Conservation (phyloP, 106 monocot genomes). For the Allium sativum region DNA sequence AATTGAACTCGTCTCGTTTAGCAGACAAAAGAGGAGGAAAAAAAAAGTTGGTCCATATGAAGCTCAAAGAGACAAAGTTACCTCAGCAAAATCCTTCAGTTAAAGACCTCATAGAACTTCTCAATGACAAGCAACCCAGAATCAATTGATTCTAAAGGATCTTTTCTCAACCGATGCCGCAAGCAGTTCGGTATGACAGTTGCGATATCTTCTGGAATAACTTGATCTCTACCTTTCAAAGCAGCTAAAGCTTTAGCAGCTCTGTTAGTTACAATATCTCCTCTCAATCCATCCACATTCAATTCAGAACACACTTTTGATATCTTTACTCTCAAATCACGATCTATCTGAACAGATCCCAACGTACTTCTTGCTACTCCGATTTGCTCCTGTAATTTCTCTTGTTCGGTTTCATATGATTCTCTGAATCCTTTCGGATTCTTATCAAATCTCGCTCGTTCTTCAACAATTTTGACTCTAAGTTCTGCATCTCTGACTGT, state of each 20-base stretch:
- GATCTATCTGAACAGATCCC: constrained; percentile 67
- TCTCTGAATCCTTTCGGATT: constrained; percentile 77
- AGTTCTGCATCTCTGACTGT: constrained; percentile 95
- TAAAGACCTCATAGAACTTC: constrained; percentile 97
- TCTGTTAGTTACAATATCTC: constrained; percentile 90
- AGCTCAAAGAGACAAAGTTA: not conserved
- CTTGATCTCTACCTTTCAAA: constrained; percentile 79
- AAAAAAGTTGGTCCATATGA: no score
- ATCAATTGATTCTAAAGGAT: constrained; percentile 93
- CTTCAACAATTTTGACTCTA: constrained; percentile 96
- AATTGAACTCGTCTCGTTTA: no score
- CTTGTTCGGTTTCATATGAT: constrained; percentile 70
- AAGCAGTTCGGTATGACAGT: constrained; percentile 97
- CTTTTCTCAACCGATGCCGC: constrained; percentile 95
- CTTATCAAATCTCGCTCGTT: constrained; percentile 72
- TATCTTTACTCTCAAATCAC: constrained; percentile 80
- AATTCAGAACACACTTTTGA: constrained; percentile 91
- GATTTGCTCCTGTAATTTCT: constrained; percentile 83
- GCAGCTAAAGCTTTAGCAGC: constrained; percentile 93
- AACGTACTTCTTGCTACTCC: constrained; percentile 45
- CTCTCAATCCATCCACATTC: constrained; percentile 96
- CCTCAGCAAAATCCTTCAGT: constrained; percentile 28
- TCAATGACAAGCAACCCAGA: constrained; percentile 86
- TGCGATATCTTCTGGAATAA: constrained; percentile 75
- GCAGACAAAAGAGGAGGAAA: no score